A percentile compares a stretch with the other conserved stretches of the same genome.
Conservation (phyloP, 2,329 filamentous ascomycete species). For the Fusarium abutilonis region DNA sequence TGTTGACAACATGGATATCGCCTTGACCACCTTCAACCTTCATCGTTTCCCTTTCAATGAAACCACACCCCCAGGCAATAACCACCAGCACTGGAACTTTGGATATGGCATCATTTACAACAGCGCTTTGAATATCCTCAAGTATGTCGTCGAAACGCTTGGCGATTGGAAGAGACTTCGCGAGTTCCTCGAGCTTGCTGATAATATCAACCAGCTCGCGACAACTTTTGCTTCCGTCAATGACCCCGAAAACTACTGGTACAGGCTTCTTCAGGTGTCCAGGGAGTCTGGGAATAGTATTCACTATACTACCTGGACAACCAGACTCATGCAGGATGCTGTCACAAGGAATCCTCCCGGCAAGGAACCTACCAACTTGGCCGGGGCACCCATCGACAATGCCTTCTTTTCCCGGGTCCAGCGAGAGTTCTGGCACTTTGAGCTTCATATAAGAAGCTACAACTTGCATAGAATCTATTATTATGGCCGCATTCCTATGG, state of each 20-base stretch:
- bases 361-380: not conserved
- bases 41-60: not conserved
- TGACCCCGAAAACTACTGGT: not conserved
- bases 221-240: not conserved
- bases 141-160: not conserved
- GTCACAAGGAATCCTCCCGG: not conserved
- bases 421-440: not conserved
- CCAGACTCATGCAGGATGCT: not conserved
- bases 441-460: not conserved
- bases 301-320: no score
- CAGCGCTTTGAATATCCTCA: not conserved
- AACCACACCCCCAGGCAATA: not conserved
- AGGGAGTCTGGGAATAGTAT: no score
- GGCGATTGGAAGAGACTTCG: not conserved
- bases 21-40: not conserved
- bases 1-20: not conserved
- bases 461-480: not conserved
- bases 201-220: conserved; percentile 7
- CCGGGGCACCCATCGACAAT: not conserved
- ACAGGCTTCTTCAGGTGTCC: not conserved
- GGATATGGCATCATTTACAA: not conserved
- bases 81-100: not conserved
- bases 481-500: not conserved
- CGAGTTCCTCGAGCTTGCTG: conserved; percentile 18
- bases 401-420: not conserved